Evolutionary conservation across 305 asterid species (phyloP), one percentile per base, ranked within the genome.

Genomic region (Fraxinus sp.): DNA sequence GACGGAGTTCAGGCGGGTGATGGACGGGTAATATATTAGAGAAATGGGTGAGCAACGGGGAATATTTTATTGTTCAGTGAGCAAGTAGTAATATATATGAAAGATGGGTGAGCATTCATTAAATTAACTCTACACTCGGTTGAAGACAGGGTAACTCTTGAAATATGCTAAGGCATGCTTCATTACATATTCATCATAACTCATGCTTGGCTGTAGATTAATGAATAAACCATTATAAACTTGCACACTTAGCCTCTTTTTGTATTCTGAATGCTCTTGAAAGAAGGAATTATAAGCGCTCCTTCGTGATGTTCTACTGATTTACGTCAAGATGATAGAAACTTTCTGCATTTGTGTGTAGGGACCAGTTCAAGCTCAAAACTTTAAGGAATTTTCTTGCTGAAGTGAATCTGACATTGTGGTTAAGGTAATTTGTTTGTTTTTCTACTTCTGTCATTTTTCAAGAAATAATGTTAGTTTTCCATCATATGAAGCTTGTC

Each of bases 291-390:
- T 57, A 0, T 35, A 20, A 70, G 22, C 68, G 43, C 49, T 22
- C 46, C 33, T 71, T 24, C n/a, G 18, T 77, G 37, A 37, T 35
- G 32, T 66, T 78, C 24, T 14, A 24, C 14, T 28, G 9, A 59
- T 52, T 35, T 52, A 66, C 57, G 6, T 75, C 39, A 36, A 79
- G 77, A 80, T 32, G 62, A 70, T 20, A 14, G 41, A 49, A 37
- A 33, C 83, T 33, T 43, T 59, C 74, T 77, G 1, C 24, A 18
- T 79, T 62, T 32, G 35, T 72, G n/a, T 77, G 74, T 77, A 96
- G 99, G 99, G 98, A 72, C 95, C 99, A 74, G 98, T 98, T 49
- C 97, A 96, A 86, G 99, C 98, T 79, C 98, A 96, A 86, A 94
- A 96, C 82, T n/a, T 78, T 94, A 77, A 93, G 92, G 84, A 98